These are phyloP conservation scores for Escovopsis weberi DNA, from an alignment of 2,329 filamentous ascomycete genomes.

Conservation along the genomic window DNA sequence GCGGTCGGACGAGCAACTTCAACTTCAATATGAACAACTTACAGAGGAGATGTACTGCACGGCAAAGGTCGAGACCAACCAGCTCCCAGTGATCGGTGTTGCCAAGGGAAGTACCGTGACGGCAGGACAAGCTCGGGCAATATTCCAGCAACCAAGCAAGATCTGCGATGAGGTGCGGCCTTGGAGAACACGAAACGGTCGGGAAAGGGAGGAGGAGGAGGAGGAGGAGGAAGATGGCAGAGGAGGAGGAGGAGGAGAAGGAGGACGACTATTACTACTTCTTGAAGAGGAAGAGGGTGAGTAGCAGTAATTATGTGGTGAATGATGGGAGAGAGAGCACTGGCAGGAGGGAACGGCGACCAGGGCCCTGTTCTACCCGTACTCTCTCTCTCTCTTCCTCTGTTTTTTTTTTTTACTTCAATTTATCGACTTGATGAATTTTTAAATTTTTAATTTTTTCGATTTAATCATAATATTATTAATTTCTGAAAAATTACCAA, in stretches of 20 bases:
- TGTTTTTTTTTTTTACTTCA: too few relatives aligned
- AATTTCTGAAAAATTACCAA: too few relatives aligned
- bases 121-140: constrained; percentile 17
- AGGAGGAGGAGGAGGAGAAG: neutral
- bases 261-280: too few relatives aligned
- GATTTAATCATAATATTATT: too few relatives aligned
- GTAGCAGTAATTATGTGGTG: too few relatives aligned
- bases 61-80: neutral
- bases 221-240: neutral
- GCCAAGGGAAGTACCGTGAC: constrained; percentile 5
- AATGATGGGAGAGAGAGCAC: too few relatives aligned
- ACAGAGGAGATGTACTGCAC: neutral
- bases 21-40: neutral
- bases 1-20: constrained; percentile 3
- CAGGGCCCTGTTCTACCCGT: too few relatives aligned
- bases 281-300: too few relatives aligned
- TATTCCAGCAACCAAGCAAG: constrained; percentile 25
- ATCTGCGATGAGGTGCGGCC: constrained; percentile 8
- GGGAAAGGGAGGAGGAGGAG: neutral
- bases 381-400: too few relatives aligned
- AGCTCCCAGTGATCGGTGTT: neutral
- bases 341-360: too few relatives aligned
- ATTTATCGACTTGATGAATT: too few relatives aligned
- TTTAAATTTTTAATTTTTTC: too few relatives aligned
- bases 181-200: constrained; percentile 1